Evolutionary conservation across 257 asterid genomes (phyloP).

Genomic region (Vinca minor): DNA sequence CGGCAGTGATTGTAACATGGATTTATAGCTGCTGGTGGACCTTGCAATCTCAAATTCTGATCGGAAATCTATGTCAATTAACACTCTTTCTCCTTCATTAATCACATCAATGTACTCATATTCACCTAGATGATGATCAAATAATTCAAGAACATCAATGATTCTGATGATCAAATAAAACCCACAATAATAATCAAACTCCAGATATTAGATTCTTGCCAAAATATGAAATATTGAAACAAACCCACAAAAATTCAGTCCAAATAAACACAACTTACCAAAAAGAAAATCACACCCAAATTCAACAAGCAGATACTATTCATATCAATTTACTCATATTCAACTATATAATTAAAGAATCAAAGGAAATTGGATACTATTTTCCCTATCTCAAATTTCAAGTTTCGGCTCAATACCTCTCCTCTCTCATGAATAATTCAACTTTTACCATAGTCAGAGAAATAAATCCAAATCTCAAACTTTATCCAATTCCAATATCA

Average conservation of each 20-base stretch:
- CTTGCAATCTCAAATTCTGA: slow-evolving; percentile 89
- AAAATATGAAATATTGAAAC: neutral
- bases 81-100: slow-evolving; percentile 47
- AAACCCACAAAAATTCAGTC: neutral
- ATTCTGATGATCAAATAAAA: neutral
- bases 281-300: too few species aligned
- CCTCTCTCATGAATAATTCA: too few species aligned
- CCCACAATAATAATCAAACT: neutral
- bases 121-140: slow-evolving; percentile 36
- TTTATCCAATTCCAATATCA: too few species aligned
- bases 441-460: too few species aligned
- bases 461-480: too few species aligned
- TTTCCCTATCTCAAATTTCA: too few species aligned
- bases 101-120: slow-evolving; percentile 82
- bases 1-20: slow-evolving; percentile 57
- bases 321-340: too few species aligned
- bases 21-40: slow-evolving; percentile 56
- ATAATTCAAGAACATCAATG: neutral
- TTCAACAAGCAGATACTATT: too few species aligned
- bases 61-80: slow-evolving; percentile 79
- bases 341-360: too few species aligned
- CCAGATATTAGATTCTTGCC: neutral
- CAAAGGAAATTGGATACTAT: too few species aligned
- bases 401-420: too few species aligned
- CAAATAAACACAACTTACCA: neutral